These are phyloP conservation scores for Ceratocystis smalleyi DNA, from an alignment of 2,329 filamentous ascomycete species.

Conservation along the genomic window DNA sequence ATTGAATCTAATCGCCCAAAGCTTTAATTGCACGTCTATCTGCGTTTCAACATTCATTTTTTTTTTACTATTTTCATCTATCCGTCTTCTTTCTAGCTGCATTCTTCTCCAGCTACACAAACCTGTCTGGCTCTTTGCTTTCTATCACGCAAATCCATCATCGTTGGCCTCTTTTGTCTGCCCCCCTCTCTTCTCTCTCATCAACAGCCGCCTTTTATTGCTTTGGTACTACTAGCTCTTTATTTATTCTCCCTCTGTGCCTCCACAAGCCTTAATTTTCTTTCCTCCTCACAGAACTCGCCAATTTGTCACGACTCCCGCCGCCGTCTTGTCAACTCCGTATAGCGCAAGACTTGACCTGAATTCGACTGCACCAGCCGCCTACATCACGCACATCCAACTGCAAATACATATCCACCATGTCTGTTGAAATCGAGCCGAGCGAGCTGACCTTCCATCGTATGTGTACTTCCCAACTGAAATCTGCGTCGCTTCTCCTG, in stretches of 20 bases:
- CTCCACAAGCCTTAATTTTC: not conserved
- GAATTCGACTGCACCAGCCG: slow-evolving; percentile 5
- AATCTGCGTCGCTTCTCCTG: slow-evolving; percentile 6
- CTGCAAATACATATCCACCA: slow-evolving; percentile 30
- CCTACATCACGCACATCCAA: slow-evolving; percentile 3
- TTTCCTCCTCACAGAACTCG: not conserved
- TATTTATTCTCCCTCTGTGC: not conserved
- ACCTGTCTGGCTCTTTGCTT: not conserved
- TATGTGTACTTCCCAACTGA: slow-evolving; percentile 34
- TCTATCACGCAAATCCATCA: not conserved
- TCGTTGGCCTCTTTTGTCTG: slow-evolving; percentile 12
- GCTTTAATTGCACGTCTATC: not conserved
- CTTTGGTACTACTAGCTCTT: slow-evolving; percentile 7
- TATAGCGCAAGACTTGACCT: not conserved
- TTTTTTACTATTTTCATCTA: not conserved
- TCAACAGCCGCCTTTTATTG: slow-evolving; percentile 11
- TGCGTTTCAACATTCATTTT: slow-evolving; percentile 1
- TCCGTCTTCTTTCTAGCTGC: not conserved
- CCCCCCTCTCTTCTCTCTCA: slow-evolving; percentile 9
- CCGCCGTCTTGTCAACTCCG: not conserved
- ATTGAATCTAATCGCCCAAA: not conserved
- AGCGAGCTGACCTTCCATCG: slow-evolving; percentile 84
- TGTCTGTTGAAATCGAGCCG: slow-evolving; percentile 92
- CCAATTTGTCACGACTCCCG: not conserved
- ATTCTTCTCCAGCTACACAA: not conserved